A percentile compares a stretch with the other conserved stretches of the same genome.
Evolutionary conservation across 1,284 basidiomycete genomes (phyloP).

Genomic region (Cutaneotrichosporon mucoides): DNA sequence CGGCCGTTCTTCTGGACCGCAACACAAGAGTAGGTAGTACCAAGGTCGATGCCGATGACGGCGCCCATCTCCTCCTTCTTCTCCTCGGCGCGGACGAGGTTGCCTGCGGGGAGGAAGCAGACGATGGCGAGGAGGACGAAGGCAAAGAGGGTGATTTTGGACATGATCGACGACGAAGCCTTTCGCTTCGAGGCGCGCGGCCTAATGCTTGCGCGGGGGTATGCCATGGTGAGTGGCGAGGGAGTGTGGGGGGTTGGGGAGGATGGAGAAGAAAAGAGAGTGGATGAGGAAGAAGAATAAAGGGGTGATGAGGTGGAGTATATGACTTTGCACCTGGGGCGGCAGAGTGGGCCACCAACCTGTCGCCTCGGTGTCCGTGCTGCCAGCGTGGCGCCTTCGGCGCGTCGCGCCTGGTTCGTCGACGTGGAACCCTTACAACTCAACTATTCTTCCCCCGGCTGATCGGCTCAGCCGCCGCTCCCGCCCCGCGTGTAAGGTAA

Average conservation of each 20-base stretch:
- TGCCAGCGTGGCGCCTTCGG: slow-evolving; percentile 1
- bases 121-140: slow-evolving; percentile 48
- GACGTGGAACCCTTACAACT: slow-evolving; percentile 3
- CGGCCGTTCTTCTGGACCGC: slow-evolving; percentile 82
- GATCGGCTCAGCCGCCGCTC: too few species aligned
- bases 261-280: not conserved
- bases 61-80: slow-evolving; percentile 68
- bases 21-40: slow-evolving; percentile 59
- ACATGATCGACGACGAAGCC: slow-evolving; percentile 25
- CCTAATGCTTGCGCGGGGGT: slow-evolving; percentile 17
- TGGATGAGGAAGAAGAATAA: not conserved
- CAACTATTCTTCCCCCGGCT: too few species aligned
- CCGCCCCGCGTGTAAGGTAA: too few species aligned
- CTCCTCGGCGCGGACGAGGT: slow-evolving; percentile 39
- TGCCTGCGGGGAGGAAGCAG: slow-evolving; percentile 44
- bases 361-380: not conserved
- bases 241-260: not conserved
- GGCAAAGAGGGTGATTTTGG: slow-evolving; percentile 44
- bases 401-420: slow-evolving; percentile 1
- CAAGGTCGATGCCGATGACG: slow-evolving; percentile 52
- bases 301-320: not conserved
- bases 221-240: slow-evolving; percentile 11
- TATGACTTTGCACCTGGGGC: not conserved
- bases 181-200: slow-evolving; percentile 9
- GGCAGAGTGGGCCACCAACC: not conserved